A percentile compares a stretch with the other conserved stretches of the same genome.
Conservation (phyloP, 306 rosid genomes). For the Pterocarpus macrocarpus region DNA sequence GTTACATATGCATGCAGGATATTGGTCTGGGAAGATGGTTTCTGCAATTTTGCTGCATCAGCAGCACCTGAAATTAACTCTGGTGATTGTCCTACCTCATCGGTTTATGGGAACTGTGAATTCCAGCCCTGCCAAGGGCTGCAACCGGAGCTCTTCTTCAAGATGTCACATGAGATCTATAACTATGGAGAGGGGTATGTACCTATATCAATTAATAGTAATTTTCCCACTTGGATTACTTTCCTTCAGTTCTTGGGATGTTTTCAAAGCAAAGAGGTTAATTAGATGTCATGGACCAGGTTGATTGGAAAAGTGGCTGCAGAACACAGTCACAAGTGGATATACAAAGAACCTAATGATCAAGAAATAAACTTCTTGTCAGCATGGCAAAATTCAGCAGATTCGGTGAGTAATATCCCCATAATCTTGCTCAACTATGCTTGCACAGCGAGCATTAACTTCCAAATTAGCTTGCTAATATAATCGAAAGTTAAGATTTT, state of each 20-base stretch:
- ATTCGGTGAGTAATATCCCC: constrained; percentile 65
- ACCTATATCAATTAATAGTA: neutral
- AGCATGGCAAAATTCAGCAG: constrained; percentile 96
- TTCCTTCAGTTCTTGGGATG: constrained; percentile 17
- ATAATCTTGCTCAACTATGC: constrained; percentile 1
- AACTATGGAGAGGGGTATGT: constrained; percentile 97
- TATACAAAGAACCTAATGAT: constrained; percentile 88
- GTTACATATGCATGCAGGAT: constrained; percentile 67
- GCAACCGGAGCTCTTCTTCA: constrained; percentile 97
- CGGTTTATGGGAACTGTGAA: constrained; percentile 73
- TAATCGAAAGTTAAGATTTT: neutral
- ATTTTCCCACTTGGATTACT: neutral
- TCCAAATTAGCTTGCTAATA: constrained; percentile 14
- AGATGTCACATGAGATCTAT: constrained; percentile 99
- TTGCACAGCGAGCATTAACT: constrained; percentile 10
- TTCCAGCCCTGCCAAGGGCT: constrained; percentile 81
- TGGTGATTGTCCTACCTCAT: constrained; percentile 67
- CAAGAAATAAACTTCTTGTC: constrained; percentile 93
- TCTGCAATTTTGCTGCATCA: constrained; percentile 93
- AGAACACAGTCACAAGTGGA: constrained; percentile 98
- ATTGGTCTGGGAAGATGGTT: constrained; percentile 99
- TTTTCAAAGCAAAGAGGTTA: constrained; percentile 10
- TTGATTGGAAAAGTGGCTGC: constrained; percentile 99
- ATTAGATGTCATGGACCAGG: constrained; percentile 55
- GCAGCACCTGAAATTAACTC: constrained; percentile 73